Evolutionary conservation across 768 basidiomycete genomes (phyloP), one percentile per base, ranked within the genome.

Genomic region (Strobilomyces confusus): DNA sequence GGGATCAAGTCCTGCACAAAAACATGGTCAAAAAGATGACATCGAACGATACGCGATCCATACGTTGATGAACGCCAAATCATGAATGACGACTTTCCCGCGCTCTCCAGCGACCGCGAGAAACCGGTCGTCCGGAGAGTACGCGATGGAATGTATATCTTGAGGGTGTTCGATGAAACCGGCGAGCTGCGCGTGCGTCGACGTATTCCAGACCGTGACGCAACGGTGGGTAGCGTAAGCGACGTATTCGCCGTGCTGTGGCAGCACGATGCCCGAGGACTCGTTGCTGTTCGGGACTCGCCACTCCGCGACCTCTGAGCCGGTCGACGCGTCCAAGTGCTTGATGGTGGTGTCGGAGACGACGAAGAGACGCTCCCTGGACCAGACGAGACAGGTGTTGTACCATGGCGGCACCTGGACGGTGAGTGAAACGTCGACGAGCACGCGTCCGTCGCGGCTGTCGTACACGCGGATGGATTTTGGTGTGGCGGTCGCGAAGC

Each of bases 201-300:
- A 37, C 4, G 40, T 33, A 26, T 52, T 48, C 55, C 55, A 58
- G 13, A 51, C 17, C 1, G 42, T 41, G 29, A 57, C 26, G 3
- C 40, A 22, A 25, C 13, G 14, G 4, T 26, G 11, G 15, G 47
- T 22, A 33, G 55, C 47, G 26, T 46, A 58, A 9, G 26, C 40
- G 15, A 58, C 33, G 22, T 49, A 49, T 22, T 17, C 29, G 4
- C 48, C 42, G 14, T 58, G 52, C 8, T 32, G 37, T 0, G 52
- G 43, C 7, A 59, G 15, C 12, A 40, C 37, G 29, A 59, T 43
- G 38, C 43, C 54, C 4, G 46, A 51, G 12, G 6, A 19, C 6
- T 42, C 13, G 44, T 32, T 45, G 33, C 19, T 7, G 34, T 30
- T 17, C 11, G 42, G 26, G n/a, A 42, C 47, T 7, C 20, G 29